Base-by-base conservation (phyloP, 306 rosid genomes). In the Sechiopsis laciniata region DNA sequence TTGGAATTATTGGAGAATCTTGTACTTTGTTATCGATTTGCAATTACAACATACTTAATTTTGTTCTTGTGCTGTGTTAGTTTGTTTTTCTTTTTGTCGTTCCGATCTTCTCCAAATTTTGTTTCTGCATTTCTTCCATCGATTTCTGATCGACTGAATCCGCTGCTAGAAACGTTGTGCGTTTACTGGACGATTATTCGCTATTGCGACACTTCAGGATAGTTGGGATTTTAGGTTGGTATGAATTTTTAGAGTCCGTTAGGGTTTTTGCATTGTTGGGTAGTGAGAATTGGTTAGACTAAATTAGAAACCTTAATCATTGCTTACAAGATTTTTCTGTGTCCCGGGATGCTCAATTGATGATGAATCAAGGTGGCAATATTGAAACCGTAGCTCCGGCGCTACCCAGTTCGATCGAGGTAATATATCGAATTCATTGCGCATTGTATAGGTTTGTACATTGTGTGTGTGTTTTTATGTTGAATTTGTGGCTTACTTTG, bases 281-380 rank as follows among this genome's bases (percentile, higher is more conserved):
- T 26, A 14, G 57, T 24, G 24, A 26, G 9, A 52, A 70, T 70
- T 70, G 24, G 73, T 22, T 68, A 26, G 48, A 52, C 59, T 52
- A 9, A 8, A 52, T 51, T 70, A 15, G 16, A 32, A 70, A 70
- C 74, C 74, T 70, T 24, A 70, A 70, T 70, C 60, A 22, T 70
- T 70, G 45, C 46, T 70, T 22, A 24, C 16, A 26, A 24, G 60
- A 22, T 71, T 56, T 70, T 78, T 50, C 63, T 76, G 24, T 77
- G 60, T 58, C 35, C 56, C 72, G 83, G 93, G 84, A 80, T 90
- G 84, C 77, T 80, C 56, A 68, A 74, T 72, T 76, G 73, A 89
- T 77, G 91, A 83, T 90, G 79, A 94, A 88, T 51, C 95, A 90
- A 84, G 96, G 90, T 81, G 84, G 85, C 76, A 82, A 81, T 76